These are phyloP conservation scores for Rhododendron mucronatum DNA, from an alignment of 148 eudicot genomes.

Conservation along the genomic window DNA sequence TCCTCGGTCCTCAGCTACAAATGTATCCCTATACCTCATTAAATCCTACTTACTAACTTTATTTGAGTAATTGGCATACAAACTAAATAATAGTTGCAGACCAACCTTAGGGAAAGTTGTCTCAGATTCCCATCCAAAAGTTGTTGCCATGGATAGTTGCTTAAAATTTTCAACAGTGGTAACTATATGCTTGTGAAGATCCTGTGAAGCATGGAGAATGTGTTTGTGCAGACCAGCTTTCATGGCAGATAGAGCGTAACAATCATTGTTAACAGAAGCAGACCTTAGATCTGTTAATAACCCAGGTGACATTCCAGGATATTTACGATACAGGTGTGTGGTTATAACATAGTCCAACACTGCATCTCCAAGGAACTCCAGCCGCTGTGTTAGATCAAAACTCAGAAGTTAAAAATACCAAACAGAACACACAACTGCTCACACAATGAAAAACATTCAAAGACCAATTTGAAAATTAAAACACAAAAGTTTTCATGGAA, in stretches of 20 bases:
- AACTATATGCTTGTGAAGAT: conserved; percentile 41
- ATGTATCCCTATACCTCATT: neutral
- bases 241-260: conserved; percentile 58
- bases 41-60: neutral
- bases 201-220: conserved; percentile 66
- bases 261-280: conserved; percentile 81
- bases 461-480: neutral
- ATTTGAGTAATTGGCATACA: neutral
- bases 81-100: neutral
- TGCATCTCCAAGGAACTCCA: conserved; percentile 88
- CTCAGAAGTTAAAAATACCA: neutral
- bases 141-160: conserved; percentile 24
- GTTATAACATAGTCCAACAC: conserved; percentile 78
- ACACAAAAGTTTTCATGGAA: neutral
- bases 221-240: conserved; percentile 55
- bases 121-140: conserved; percentile 77
- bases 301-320: conserved; percentile 80
- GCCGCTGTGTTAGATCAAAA: conserved; percentile 42
- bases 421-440: neutral
- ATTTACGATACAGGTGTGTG: conserved; percentile 41
- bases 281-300: conserved; percentile 79
- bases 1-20: neutral
- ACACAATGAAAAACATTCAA: neutral
- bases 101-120: conserved; percentile 66
- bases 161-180: conserved; percentile 28